Conservation (phyloP, 768 basidiomycete genomes). For the Lentinula raphanica region DNA sequence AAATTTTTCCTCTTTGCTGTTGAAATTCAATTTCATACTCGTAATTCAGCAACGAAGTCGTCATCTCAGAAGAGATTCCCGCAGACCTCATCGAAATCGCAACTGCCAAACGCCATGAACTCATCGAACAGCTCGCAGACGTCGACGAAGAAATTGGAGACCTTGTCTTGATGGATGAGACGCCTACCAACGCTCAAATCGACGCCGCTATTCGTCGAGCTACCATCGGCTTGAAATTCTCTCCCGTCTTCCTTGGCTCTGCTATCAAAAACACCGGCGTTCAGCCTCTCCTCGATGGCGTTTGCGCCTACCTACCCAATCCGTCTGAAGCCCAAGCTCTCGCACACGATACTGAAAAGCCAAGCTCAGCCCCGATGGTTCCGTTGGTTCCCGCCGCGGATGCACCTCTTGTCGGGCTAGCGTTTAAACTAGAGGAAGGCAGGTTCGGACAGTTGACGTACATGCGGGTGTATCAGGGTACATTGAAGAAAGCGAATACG, state of each 20-base stretch:
- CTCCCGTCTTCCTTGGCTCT: constrained; percentile 94
- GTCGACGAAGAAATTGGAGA: constrained; percentile 96
- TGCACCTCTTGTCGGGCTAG: constrained; percentile 87
- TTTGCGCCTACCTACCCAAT: constrained; percentile 91
- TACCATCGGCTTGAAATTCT: constrained; percentile 84
- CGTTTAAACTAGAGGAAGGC: constrained; percentile 98
- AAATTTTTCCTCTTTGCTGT: constrained; percentile 1
- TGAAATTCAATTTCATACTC: background rate
- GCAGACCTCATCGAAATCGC: constrained; percentile 67
- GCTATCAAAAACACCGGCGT: constrained; percentile 97
- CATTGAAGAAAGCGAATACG: constrained; percentile 74
- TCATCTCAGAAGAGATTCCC: constrained; percentile 86
- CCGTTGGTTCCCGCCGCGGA: constrained; percentile 76
- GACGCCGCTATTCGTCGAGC: constrained; percentile 83
- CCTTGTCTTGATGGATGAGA: constrained; percentile 79
- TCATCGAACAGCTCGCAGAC: constrained; percentile 93
- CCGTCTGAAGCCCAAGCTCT: constrained; percentile 74
- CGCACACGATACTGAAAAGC: constrained; percentile 78
- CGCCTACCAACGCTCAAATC: constrained; percentile 68
- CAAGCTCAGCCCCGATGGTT: constrained; percentile 61
- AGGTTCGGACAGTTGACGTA: constrained; percentile 97
- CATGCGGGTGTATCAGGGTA: constrained; percentile 97
- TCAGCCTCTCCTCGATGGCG: constrained; percentile 90
- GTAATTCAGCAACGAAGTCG: constrained; percentile 59
- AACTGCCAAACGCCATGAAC: constrained; percentile 78